Evolutionary conservation across 768 basidiomycete species (phyloP).

Genomic region (Clitopilus hobsonii): DNA sequence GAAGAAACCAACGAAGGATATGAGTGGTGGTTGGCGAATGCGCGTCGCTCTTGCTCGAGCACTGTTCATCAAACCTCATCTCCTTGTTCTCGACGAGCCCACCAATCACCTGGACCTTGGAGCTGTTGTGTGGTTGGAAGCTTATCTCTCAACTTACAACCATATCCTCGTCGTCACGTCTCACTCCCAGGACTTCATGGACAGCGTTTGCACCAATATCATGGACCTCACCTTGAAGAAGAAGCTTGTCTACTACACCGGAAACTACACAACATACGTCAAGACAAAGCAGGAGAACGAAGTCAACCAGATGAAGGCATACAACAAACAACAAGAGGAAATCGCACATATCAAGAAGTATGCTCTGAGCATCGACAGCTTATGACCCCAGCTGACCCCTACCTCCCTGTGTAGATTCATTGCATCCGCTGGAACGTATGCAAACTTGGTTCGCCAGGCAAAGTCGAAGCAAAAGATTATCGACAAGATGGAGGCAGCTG

Average conservation of each 20-base stretch:
- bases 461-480: slow-evolving; percentile 99
- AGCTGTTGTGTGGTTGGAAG: slow-evolving; percentile 98
- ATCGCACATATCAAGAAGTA: slow-evolving; percentile 98
- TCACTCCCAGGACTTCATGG: slow-evolving; percentile 99
- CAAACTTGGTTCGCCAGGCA: slow-evolving; percentile 97
- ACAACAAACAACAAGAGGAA: slow-evolving; percentile 97
- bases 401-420: slow-evolving; percentile 70
- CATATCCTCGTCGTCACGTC: slow-evolving; percentile 97
- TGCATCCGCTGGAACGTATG: slow-evolving; percentile 98
- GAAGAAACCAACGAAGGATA: slow-evolving; percentile 95
- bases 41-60: slow-evolving; percentile 95
- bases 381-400: no score
- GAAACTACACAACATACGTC: slow-evolving; percentile 97
- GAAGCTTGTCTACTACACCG: slow-evolving; percentile 90
- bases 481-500: slow-evolving; percentile 99
- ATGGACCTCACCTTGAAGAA: slow-evolving; percentile 94
- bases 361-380: no score
- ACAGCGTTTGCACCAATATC: slow-evolving; percentile 94
- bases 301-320: slow-evolving; percentile 99
- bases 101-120: slow-evolving; percentile 95
- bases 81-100: slow-evolving; percentile 90
- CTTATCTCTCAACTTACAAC: slow-evolving; percentile 96
- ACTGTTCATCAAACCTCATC: slow-evolving; percentile 93
- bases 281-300: slow-evolving; percentile 97
- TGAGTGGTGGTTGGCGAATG: slow-evolving; percentile 99